Evolutionary conservation across 441 rosid genomes (phyloP), one percentile per base, ranked within the genome.

Genomic region (Theobroma grandiflorum): DNA sequence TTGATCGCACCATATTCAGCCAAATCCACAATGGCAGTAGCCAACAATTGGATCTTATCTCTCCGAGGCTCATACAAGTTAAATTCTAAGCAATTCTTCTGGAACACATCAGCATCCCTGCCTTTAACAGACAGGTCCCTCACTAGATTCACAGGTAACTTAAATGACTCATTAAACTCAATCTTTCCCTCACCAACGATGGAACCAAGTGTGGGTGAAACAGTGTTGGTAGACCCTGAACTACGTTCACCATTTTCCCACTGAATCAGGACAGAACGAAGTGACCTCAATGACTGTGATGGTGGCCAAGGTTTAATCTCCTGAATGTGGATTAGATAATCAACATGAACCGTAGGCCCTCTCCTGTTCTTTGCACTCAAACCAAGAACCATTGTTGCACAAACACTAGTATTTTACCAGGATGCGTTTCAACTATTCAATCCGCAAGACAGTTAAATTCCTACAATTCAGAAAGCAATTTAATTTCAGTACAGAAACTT

Each of bases 281-380:
- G 90, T 31, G 97, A 91, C 81, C 91, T 84, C 65, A 97, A 90
- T 10, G 99, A 94, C 80, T 97, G 98, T 47, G 99, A 93, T 35
- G 99, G 99, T 6, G 99, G 99, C 99, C 99, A 97, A 43, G 98
- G 99, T 86, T 91, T 95, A 90, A 97, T 84, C 68, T 97, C 97
- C 81, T 89, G 94, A 86, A 97, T 84, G 84, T 91, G 91, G 81
- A 97, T 85, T 43, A 89, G 38, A 83, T 97, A 97, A 84, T 89
- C 86, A 52, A 90, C 86, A 74, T 87, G 96, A 72, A 90, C 81
- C 1, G 89, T 77, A 35, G 90, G 80, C 47, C 88, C 89, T 90
- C 86, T 92, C 84, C 85, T 75, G 87, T 66, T 90, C 90, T 91
- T 96, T 10, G 90, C 85, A 87, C 47, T 90, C 80, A 85, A 67